phyloP scores from a whole-genome alignment of 2,329 filamentous ascomycete genomes.

The Beauveria caledonica region DNA sequence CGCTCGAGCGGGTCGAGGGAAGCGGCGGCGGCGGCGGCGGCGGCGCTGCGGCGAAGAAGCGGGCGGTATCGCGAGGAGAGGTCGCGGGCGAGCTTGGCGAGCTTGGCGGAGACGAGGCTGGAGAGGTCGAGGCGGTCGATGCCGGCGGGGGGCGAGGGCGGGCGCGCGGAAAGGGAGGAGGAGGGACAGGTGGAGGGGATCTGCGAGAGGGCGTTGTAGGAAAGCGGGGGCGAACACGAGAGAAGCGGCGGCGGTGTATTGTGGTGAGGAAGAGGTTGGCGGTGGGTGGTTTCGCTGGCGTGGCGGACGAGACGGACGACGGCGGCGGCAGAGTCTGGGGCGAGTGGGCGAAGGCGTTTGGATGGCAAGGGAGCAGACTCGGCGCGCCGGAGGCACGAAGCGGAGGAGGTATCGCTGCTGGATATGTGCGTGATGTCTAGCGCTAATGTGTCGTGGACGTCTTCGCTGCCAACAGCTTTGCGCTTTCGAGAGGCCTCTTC shows the following conservation, averaged over 20 bases:
- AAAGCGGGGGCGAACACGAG: not conserved
- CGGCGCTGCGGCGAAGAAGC: constrained; percentile 14
- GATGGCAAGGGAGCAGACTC: constrained; percentile 24
- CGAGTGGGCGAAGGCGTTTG: constrained; percentile 20
- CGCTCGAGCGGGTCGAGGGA: too few species aligned
- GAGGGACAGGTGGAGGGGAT: not conserved
- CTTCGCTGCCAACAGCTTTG: constrained; percentile 2
- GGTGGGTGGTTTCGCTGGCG: constrained; percentile 21
- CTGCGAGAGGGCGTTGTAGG: constrained; percentile 15
- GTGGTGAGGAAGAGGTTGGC: not conserved
- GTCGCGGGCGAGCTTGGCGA: constrained; percentile 43
- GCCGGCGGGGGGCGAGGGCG: constrained; percentile 46
- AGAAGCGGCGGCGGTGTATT: not conserved
- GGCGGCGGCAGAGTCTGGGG: constrained; percentile 12
- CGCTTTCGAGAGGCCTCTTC: not conserved
- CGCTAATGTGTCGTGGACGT: constrained; percentile 11
- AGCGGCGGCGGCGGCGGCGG: not conserved
- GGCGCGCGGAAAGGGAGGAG: constrained; percentile 38
- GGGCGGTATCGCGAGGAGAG: constrained; percentile 48
- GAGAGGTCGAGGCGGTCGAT: constrained; percentile 34
- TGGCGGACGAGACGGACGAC: constrained; percentile 16
- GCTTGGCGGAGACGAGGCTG: constrained; percentile 49
- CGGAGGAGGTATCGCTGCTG: constrained; percentile 15
- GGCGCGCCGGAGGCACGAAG: constrained; percentile 16
- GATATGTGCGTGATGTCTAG: constrained; percentile 26